Percentiles rank a stretch among this genome's conserved stretches.
phyloP scores from a whole-genome alignment of 2,329 filamentous ascomycete genomes.

The Claviceps digitariae region DNA sequence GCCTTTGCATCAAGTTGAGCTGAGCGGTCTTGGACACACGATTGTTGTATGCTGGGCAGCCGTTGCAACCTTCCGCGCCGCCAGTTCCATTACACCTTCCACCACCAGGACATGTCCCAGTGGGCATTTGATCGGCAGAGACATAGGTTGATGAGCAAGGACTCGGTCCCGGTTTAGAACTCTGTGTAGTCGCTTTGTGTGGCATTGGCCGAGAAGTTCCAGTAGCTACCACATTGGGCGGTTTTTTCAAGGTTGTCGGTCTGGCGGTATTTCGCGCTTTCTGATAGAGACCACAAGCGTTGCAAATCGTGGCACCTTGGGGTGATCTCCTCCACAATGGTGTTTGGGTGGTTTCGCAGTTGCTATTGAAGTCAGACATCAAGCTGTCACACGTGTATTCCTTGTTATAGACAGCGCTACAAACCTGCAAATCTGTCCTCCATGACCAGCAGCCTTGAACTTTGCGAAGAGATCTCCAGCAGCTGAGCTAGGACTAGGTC shows the following conservation, averaged over 20 bases:
- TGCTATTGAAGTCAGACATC: constrained; percentile 39
- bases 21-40: constrained; percentile 78
- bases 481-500: constrained; percentile 16
- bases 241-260: constrained; percentile 79
- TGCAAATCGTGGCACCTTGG: constrained; percentile 89
- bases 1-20: constrained; percentile 43
- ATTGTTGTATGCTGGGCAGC: constrained; percentile 96
- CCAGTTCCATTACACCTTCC: constrained; percentile 94
- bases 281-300: constrained; percentile 88
- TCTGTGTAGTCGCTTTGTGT: constrained; percentile 22
- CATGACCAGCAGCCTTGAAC: constrained; percentile 21
- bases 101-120: constrained; percentile 88
- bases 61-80: constrained; percentile 85
- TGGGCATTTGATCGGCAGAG: constrained; percentile 56
- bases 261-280: constrained; percentile 87
- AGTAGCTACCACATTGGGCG: constrained; percentile 37
- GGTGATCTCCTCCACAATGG: constrained; percentile 91
- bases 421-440: constrained; percentile 61
- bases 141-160: constrained; percentile 55
- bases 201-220: constrained; percentile 29
- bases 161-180: constrained; percentile 27
- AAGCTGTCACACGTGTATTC: background rate
- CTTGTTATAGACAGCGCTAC: constrained; percentile 10
- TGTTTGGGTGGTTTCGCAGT: constrained; percentile 87
- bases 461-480: constrained; percentile 8